These are phyloP conservation scores for Fagopyrum tataricum DNA, from an alignment of 148 eudicot genomes.

Conservation along the genomic window DNA sequence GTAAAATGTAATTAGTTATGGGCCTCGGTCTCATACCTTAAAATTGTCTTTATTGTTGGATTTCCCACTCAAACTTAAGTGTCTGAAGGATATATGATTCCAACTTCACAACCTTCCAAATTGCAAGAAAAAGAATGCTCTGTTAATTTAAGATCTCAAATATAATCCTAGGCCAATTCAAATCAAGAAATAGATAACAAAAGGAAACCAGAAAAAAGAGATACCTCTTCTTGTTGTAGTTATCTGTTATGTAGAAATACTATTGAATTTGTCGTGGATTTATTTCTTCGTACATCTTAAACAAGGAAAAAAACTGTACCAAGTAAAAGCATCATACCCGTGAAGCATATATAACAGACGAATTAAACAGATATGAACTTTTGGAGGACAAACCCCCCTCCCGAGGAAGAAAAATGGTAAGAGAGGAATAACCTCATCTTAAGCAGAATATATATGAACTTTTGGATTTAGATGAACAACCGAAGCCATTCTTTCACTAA, in stretches of 20 bases:
- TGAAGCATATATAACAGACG: background rate
- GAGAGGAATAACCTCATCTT: too few relatives aligned
- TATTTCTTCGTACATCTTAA: constrained; percentile 84
- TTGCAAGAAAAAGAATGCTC: background rate
- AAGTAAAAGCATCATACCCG: background rate
- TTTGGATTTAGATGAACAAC: too few relatives aligned
- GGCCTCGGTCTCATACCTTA: constrained; percentile 38
- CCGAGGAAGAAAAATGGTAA: too few relatives aligned
- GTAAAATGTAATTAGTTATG: background rate
- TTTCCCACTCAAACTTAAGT: constrained; percentile 65
- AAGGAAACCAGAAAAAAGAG: background rate
- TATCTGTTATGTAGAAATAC: constrained; percentile 76
- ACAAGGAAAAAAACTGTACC: too few relatives aligned
- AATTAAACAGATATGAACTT: background rate
- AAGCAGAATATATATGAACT: too few relatives aligned
- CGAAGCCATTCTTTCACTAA: too few relatives aligned
- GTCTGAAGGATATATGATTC: constrained; percentile 68
- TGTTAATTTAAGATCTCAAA: constrained; percentile 11
- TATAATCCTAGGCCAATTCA: background rate
- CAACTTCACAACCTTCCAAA: constrained; percentile 51
- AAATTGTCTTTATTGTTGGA: constrained; percentile 67
- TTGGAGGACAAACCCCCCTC: too few relatives aligned
- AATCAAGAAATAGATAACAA: background rate
- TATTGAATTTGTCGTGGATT: constrained; percentile 67
- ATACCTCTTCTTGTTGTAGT: constrained; percentile 66